These are phyloP conservation scores for Leishmania tarentolae DNA, from an alignment of 208 protist species.

Conservation along the genomic window DNA sequence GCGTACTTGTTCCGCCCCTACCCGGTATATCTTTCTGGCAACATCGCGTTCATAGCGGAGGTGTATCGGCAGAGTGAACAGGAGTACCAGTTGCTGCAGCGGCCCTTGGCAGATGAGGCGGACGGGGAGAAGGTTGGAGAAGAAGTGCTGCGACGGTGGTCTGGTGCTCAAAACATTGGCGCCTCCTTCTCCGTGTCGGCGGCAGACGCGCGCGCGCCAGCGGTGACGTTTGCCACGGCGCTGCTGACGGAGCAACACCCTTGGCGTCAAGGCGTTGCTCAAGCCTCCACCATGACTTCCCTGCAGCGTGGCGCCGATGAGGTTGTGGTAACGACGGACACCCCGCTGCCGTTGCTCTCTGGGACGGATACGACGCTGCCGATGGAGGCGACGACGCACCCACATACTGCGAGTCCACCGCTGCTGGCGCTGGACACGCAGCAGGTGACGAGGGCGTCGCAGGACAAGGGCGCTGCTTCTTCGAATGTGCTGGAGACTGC, in stretches of 20 bases:
- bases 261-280: slow-evolving; percentile 26
- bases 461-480: background rate
- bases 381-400: background rate
- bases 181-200: background rate
- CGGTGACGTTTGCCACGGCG: slow-evolving; percentile 22
- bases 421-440: background rate
- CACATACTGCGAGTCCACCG: background rate
- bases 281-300: slow-evolving; percentile 18
- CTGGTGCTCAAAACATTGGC: background rate
- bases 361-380: background rate
- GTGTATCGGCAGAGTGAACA: slow-evolving; percentile 53
- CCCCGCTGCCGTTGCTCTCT: background rate
- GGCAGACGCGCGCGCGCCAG: slow-evolving; percentile 7
- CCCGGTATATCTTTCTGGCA: slow-evolving; percentile 37
- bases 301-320: slow-evolving; percentile 20
- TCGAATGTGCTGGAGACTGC: background rate
- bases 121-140: background rate
- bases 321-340: background rate
- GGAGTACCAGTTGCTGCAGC: slow-evolving; percentile 22
- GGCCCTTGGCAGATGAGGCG: background rate
- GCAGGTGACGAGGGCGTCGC: background rate
- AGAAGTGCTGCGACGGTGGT: background rate
- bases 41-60: slow-evolving; percentile 42
- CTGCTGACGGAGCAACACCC: slow-evolving; percentile 18
- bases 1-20: slow-evolving; percentile 54